Evolutionary conservation across 2,329 filamentous ascomycete species (phyloP).

Genomic region (Metarhizium brunneum): DNA sequence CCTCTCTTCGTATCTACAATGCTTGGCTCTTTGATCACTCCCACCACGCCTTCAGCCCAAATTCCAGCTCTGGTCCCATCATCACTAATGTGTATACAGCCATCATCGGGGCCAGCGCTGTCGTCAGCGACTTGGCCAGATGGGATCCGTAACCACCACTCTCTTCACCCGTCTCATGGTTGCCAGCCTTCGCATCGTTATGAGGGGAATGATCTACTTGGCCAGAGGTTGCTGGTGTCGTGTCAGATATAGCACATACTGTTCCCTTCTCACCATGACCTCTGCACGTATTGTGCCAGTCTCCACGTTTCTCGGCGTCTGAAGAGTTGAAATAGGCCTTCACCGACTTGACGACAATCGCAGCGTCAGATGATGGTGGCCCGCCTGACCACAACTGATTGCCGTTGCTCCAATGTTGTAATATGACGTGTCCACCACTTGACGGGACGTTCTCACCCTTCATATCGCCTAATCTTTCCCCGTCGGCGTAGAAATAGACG

Average conservation of each 20-base stretch:
- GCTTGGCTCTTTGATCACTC: neutral
- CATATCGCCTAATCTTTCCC: conserved; percentile 46
- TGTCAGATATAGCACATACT: conserved; percentile 17
- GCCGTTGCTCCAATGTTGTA: conserved; percentile 75
- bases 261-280: conserved; percentile 2
- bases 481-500: conserved; percentile 64
- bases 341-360: conserved; percentile 57
- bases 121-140: neutral
- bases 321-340: conserved; percentile 77
- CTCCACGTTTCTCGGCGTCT: conserved; percentile 10
- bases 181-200: neutral
- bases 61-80: neutral
- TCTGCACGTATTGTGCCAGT: conserved; percentile 5
- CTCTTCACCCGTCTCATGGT: neutral
- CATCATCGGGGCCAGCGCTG: neutral
- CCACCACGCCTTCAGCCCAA: neutral
- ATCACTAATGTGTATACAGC: neutral
- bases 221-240: conserved; percentile 13
- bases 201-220: conserved; percentile 13
- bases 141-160: neutral
- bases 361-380: conserved; percentile 53
- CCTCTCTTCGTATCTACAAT: neutral
- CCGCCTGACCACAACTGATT: conserved; percentile 62
- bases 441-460: conserved; percentile 47
- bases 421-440: conserved; percentile 53